phyloP scores from a whole-genome alignment of 257 asterid genomes.

The Thymus quinquecostatus region DNA sequence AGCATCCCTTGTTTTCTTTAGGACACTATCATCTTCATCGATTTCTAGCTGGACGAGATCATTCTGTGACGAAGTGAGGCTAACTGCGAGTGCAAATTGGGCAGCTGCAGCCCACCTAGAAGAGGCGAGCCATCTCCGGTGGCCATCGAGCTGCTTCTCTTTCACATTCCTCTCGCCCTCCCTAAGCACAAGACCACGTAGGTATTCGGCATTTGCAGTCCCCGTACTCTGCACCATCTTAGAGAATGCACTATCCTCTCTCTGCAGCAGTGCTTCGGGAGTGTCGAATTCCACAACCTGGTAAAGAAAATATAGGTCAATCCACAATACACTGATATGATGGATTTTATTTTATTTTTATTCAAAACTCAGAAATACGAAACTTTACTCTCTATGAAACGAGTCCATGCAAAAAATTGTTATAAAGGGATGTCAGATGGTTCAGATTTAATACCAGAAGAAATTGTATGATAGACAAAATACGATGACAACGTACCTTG shows the following conservation, averaged over 20 bases:
- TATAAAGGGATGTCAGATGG: background rate
- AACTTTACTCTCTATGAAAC: too few relatives aligned
- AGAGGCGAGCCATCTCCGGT: slow-evolving; percentile 87
- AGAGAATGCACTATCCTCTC: slow-evolving; percentile 80
- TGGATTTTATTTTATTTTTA: too few relatives aligned
- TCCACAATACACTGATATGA: too few relatives aligned
- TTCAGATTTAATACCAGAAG: too few relatives aligned
- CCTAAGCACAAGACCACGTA: slow-evolving; percentile 70
- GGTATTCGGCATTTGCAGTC: slow-evolving; percentile 84
- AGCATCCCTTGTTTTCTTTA: slow-evolving; percentile 83
- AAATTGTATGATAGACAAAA: too few relatives aligned
- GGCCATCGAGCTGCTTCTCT: slow-evolving; percentile 68
- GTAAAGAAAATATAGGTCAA: background rate
- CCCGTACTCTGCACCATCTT: slow-evolving; percentile 98
- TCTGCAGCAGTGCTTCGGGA: slow-evolving; percentile 70
- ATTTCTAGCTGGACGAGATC: slow-evolving; percentile 76
- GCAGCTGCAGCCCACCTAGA: slow-evolving; percentile 97
- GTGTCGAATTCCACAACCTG: slow-evolving; percentile 85
- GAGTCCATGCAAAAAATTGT: background rate
- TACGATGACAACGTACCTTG: slow-evolving; percentile 52
- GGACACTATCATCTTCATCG: slow-evolving; percentile 57
- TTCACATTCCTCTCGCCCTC: slow-evolving; percentile 39
- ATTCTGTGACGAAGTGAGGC: slow-evolving; percentile 84
- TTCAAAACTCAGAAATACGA: too few relatives aligned
- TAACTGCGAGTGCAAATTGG: slow-evolving; percentile 80